Evolutionary conservation across 306 rosid genomes (phyloP), one percentile per base, ranked within the genome.

Genomic region (Ziziphus jujuba): DNA sequence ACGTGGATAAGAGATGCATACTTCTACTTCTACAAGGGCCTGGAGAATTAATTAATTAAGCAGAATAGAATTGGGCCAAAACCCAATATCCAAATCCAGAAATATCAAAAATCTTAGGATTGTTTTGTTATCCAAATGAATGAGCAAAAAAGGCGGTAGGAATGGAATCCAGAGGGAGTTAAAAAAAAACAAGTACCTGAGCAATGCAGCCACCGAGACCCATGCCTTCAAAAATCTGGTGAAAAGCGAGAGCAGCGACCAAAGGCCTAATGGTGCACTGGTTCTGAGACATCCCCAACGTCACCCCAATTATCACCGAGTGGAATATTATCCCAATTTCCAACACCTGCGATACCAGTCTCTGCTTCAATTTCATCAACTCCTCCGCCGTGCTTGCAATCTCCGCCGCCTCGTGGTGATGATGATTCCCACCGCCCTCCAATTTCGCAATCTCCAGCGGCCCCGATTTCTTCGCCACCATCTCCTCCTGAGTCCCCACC

Each of bases 151-250:
- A n/a, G n/a, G n/a, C n/a, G n/a, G n/a, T n/a, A n/a, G n/a, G n/a
- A n/a, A n/a, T n/a, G n/a, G n/a, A n/a, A n/a, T n/a, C n/a, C n/a
- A n/a, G n/a, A n/a, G n/a, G n/a, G n/a, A n/a, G n/a, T n/a, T n/a
- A n/a, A 28, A 28, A 28, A 28, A 4, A 28, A 28, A 28, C 3
- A 28, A 28, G 33, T 4, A 91, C 97, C 99, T 90, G 99, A 67
- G 99, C 97, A 36, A 93, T 95, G 75, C 97, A 93, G 9, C 96
- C 99, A 14, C 99, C 99, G 0, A 93, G 96, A 9, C 97, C 99
- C 96, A 93, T 80, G 20, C 99, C 99, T 77, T 93, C 99, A 33
- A 90, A 93, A 0, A 93, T 88, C 66, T 93, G 99, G 69, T 93
- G 99, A 75, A 93, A 93, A 1, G 99, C 86, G 62, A 93, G 81